phyloP scores from a whole-genome alignment of 106 monocot species.

The Cymbidium sinense region DNA sequence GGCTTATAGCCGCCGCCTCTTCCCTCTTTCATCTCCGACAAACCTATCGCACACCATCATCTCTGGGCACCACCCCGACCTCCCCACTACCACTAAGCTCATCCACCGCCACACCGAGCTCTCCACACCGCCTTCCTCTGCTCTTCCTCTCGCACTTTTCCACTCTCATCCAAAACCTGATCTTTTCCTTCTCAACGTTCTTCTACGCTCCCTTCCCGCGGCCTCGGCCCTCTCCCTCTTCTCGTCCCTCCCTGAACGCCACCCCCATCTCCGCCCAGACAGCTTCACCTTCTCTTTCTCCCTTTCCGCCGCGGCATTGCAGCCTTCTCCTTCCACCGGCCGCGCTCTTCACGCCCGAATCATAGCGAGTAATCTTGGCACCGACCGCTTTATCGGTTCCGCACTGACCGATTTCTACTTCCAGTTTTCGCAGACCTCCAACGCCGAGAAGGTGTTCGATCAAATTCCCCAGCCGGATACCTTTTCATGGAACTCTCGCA shows the following conservation, averaged over 20 bases:
- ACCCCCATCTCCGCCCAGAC: conserved; percentile 34
- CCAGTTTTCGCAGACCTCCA: conserved; percentile 15
- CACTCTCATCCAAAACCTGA: conserved; percentile 36
- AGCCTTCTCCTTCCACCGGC: conserved; percentile 7
- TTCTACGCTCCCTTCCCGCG: conserved; percentile 36
- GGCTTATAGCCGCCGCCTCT: conserved; percentile 32
- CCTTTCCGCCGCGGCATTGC: conserved; percentile 18
- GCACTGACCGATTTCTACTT: conserved; percentile 43
- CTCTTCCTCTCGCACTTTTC: conserved; percentile 40
- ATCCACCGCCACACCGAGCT: conserved; percentile 41
- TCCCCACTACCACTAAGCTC: conserved; percentile 46
- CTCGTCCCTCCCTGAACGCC: conserved; percentile 30
- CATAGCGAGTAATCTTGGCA: conserved; percentile 16
- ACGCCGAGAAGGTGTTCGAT: conserved; percentile 70
- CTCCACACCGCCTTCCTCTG: conserved; percentile 5
- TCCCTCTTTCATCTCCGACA: conserved; percentile 47
- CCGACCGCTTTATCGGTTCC: conserved; percentile 57
- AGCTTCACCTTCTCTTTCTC: conserved; percentile 43
- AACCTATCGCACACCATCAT: conserved; percentile 38
- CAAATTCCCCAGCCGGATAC: conserved; percentile 49
- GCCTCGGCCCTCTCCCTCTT: conserved; percentile 19
- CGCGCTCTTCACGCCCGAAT: conserved; percentile 44
- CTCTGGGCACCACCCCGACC: conserved; percentile 40
- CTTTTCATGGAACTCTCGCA: conserved; percentile 54
- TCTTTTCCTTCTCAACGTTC: conserved; percentile 59